Percentiles rank a stretch among this genome's conserved stretches.
phyloP scores from a whole-genome alignment of 2,329 filamentous ascomycete genomes.

The Fragosphaeria purpurea region DNA sequence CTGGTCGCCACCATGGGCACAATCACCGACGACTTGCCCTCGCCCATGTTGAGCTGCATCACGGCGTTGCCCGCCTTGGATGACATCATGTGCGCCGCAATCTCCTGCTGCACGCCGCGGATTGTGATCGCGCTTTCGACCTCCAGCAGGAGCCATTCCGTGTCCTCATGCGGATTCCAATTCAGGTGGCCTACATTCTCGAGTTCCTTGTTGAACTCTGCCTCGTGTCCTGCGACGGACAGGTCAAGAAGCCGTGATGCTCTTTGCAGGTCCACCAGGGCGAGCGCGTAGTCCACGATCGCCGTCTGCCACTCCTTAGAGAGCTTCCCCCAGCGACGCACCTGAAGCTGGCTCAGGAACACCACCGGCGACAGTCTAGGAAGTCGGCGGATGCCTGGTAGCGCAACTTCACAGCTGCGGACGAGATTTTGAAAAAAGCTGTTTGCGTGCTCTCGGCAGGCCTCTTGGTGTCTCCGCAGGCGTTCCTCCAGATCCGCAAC shows the following conservation, averaged over 20 bases:
- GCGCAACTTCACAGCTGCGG: neutral
- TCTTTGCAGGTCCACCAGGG: conserved; percentile 30
- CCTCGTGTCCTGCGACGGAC: conserved; percentile 10
- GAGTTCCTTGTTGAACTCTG: conserved; percentile 31
- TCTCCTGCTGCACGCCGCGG: conserved; percentile 46
- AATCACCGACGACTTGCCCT: conserved; percentile 62
- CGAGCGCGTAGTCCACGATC: conserved; percentile 30
- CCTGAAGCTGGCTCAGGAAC: conserved; percentile 25
- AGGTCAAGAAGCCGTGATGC: conserved; percentile 28
- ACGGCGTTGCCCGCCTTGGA: conserved; percentile 34
- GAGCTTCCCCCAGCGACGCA: conserved; percentile 18
- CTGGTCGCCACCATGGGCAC: conserved; percentile 50
- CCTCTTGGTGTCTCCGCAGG: neutral
- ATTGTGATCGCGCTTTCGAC: conserved; percentile 54
- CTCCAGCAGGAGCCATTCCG: conserved; percentile 56
- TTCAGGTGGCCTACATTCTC: conserved; percentile 42
- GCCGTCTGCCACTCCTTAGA: conserved; percentile 23
- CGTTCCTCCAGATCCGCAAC: no score
- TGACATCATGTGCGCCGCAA: conserved; percentile 46
- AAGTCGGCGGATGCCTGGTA: neutral
- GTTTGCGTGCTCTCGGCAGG: neutral
- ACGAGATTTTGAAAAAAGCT: neutral
- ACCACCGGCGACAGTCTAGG: conserved; percentile 24
- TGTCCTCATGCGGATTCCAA: conserved; percentile 41
- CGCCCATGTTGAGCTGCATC: conserved; percentile 62